Conservation (phyloP, 2,329 filamentous ascomycete genomes). For the Epichloe coenophiala region DNA sequence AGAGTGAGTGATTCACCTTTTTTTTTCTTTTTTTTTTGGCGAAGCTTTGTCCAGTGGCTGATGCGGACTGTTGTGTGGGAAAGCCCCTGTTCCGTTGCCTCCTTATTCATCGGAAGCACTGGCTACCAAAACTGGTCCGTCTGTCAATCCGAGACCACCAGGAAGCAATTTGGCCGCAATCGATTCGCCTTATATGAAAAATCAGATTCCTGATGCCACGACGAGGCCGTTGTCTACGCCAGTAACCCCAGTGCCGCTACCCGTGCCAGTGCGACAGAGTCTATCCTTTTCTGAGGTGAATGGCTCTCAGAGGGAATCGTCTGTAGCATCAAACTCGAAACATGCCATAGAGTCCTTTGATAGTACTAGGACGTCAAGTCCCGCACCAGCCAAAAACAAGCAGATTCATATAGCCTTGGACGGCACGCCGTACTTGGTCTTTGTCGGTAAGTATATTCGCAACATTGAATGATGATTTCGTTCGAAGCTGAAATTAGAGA, state of each 20-base stretch:
- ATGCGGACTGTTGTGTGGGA: background rate
- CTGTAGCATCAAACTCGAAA: background rate
- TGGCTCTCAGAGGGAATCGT: background rate
- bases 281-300: background rate
- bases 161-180: background rate
- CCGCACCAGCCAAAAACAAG: background rate
- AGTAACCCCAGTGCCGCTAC: slow-evolving; percentile 1
- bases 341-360: background rate
- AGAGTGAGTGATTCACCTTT: background rate
- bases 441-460: background rate
- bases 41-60: background rate
- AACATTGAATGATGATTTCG: background rate
- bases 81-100: slow-evolving; percentile 2
- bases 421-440: slow-evolving; percentile 1
- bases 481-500: background rate
- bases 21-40: no score
- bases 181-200: background rate
- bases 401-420: background rate
- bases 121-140: background rate
- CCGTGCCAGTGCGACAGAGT: background rate
- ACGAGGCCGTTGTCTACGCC: background rate
- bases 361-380: background rate
- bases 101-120: background rate
- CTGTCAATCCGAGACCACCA: background rate
- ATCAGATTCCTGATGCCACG: background rate